These are phyloP conservation scores for Przewalskia tangutica DNA, from an alignment of 257 asterid species.

Conservation along the genomic window DNA sequence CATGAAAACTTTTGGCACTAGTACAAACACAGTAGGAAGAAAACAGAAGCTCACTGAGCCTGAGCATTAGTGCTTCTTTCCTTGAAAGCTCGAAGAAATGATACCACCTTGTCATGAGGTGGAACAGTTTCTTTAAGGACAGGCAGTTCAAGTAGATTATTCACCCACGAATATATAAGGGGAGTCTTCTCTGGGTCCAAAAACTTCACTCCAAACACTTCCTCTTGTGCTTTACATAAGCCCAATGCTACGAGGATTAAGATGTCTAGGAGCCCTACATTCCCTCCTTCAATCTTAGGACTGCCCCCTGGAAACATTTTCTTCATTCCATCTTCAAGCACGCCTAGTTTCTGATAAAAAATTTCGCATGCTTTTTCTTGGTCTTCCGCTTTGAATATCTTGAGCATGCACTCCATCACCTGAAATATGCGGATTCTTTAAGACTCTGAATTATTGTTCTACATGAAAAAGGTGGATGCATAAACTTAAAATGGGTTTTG, in stretches of 20 bases:
- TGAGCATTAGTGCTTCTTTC: neutral
- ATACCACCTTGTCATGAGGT: neutral
- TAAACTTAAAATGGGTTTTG: neutral
- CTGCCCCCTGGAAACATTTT: neutral
- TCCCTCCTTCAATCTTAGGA: neutral
- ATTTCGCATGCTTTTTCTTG: slow-evolving; percentile 11
- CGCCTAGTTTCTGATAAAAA: slow-evolving; percentile 16
- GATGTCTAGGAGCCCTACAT: neutral
- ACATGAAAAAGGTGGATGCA: neutral
- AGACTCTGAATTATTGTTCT: no score
- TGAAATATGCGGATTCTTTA: neutral
- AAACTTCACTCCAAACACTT: slow-evolving; percentile 3
- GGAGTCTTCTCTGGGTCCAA: slow-evolving; percentile 7
- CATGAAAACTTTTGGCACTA: neutral
- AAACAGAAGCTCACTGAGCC: neutral
- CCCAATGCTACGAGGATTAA: neutral
- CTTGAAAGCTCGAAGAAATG: neutral
- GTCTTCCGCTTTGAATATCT: slow-evolving; percentile 6
- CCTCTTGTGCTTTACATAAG: neutral
- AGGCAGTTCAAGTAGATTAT: neutral
- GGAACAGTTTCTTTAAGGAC: neutral
- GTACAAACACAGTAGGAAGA: neutral
- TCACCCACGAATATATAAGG: slow-evolving; percentile 3
- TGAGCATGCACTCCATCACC: slow-evolving; percentile 15
- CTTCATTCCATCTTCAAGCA: slow-evolving; percentile 8